phyloP scores from a whole-genome alignment of 192 early-diverging fungal species.

The Physocladia obscura region DNA sequence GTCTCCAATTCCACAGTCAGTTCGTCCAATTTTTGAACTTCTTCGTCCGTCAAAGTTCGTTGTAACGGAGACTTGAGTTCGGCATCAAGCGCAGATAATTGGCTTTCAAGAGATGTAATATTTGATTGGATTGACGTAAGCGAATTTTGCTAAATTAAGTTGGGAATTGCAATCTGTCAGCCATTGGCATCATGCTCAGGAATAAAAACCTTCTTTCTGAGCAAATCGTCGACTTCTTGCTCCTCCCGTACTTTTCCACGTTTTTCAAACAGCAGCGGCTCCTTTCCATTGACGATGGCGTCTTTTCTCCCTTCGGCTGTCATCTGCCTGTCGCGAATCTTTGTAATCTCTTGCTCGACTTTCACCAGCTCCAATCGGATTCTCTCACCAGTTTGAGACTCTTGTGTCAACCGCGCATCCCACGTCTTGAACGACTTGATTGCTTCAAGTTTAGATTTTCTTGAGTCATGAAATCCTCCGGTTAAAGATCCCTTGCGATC shows the following conservation, averaged over 20 bases:
- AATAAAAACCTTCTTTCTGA: constrained; percentile 46
- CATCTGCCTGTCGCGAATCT: constrained; percentile 37
- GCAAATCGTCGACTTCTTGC: constrained; percentile 50
- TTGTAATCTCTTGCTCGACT: constrained; percentile 49
- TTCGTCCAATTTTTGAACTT: constrained; percentile 30
- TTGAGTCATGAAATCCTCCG: constrained; percentile 81
- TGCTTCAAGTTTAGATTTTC: constrained; percentile 72
- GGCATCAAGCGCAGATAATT: constrained; percentile 55
- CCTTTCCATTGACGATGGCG: constrained; percentile 58
- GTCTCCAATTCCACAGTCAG: constrained; percentile 54
- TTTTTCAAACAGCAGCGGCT: constrained; percentile 55
- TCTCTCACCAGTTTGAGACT: constrained; percentile 33
- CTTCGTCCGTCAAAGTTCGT: constrained; percentile 33
- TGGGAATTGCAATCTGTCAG: background rate
- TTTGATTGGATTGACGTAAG: constrained; percentile 42
- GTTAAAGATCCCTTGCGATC: constrained; percentile 90
- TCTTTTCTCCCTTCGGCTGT: constrained; percentile 41
- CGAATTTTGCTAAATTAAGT: constrained; percentile 47
- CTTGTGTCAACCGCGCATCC: constrained; percentile 45
- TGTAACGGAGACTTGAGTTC: constrained; percentile 58
- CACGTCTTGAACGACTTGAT: constrained; percentile 60
- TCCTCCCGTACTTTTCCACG: constrained; percentile 66
- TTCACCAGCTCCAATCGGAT: constrained; percentile 55
- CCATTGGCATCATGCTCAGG: background rate
- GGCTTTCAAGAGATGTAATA: constrained; percentile 53